Evolutionary conservation across 768 basidiomycete species (phyloP).

Genomic region (Chalciporus piperatus): DNA sequence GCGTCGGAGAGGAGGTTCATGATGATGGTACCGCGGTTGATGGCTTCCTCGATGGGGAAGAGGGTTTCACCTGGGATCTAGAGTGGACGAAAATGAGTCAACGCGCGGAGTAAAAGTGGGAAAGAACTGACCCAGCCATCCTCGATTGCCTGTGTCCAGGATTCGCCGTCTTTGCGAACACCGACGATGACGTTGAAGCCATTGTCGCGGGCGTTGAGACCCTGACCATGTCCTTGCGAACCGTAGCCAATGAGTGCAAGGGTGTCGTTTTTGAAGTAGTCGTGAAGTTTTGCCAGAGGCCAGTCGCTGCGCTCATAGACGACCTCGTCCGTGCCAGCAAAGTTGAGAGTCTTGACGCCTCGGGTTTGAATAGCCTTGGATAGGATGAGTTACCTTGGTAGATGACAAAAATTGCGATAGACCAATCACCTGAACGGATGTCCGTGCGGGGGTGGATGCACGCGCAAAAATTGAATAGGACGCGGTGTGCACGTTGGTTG

Average conservation of each 20-base stretch:
- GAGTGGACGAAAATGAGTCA: not conserved
- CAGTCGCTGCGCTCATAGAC: conserved; percentile 97
- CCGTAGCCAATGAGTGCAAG: conserved; percentile 99
- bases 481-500: conserved; percentile 46
- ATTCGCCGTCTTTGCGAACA: conserved; percentile 95
- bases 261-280: conserved; percentile 99
- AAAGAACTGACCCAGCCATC: conserved; percentile 84
- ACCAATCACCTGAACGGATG: conserved; percentile 23
- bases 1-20: conserved; percentile 99
- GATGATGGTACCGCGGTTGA: conserved; percentile 93
- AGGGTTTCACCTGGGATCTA: conserved; percentile 95
- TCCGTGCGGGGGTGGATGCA: conserved; percentile 31
- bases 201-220: conserved; percentile 98
- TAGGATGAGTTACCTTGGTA: not conserved
- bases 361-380: conserved; percentile 50
- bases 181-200: conserved; percentile 98
- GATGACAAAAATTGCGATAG: conserved; percentile 21
- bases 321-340: conserved; percentile 89
- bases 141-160: conserved; percentile 92
- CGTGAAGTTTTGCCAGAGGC: conserved; percentile 96
- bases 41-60: conserved; percentile 98
- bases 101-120: not conserved
- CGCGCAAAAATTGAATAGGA: conserved; percentile 69
- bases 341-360: conserved; percentile 93
- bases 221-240: conserved; percentile 98